Base-by-base conservation (phyloP, 176 grass and related monocot genomes). In the Cocos nucifera region DNA sequence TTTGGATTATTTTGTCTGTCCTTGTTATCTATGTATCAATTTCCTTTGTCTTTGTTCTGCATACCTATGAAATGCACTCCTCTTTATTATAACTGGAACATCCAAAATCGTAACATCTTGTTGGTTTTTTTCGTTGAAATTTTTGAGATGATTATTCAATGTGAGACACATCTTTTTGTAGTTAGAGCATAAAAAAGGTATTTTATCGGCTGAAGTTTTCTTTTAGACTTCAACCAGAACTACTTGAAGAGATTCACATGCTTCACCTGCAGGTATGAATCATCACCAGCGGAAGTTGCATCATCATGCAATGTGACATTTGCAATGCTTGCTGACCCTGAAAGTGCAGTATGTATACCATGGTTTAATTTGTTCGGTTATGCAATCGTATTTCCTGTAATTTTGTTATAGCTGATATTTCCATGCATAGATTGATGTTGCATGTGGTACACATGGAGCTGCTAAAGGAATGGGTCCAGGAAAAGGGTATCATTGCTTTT, bases 291-390 rank as follows among this genome's bases (percentile, higher is more conserved):
- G 19, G 29, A 62, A 72, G 80, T 87, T 51, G 78, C 83, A 75
- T 85, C 83, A 6, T 79, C 91, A 48, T 90, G 86, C 15, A 77
- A 96, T 29, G 86, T 96, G 59, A 90, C 91, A 30, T 96, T 96
- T 70, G 80, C 86, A 17, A 87, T 96, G 86, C 77, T 90, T 51
- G 91, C 86, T 64, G 91, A 96, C 53, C 91, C 91, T 65, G 75
- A 76, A 6, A 90, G 86, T 54, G 91, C 80, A 66, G 86, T 76
- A 85, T 57, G 35, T 73, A 69, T 54, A 28, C 2, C 54, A 62
- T 65, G 57, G 32, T 57, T 22, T 50, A 18, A 12, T 15, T 24
- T 51, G 32, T 24, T 50, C 62, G 23, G 50, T 22, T 50, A 44
- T 44, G 8, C 19, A 10, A 63, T 23, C 10, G 61, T 59, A 4